Base-by-base conservation (phyloP, 148 eudicot species). In the Silene latifolia region DNA sequence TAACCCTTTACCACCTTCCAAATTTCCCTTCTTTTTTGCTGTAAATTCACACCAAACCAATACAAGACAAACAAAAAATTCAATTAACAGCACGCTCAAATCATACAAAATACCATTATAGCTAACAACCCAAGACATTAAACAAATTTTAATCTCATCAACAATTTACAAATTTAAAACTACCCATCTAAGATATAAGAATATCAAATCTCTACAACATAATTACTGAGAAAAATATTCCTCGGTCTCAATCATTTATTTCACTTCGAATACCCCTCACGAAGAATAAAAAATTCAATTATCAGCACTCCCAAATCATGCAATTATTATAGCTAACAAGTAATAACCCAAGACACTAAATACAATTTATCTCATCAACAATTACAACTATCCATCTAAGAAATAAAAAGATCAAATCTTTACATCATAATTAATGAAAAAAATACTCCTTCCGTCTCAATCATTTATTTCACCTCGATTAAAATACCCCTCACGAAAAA, bases 21-120 rank as follows among this genome's bases (percentile, higher is more conserved):
- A 48, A 66, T 77, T 80, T 76, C 67, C 80, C 77, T 85, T 85
- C 77, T 85, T 85, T 64, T 84, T 85, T 29, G 89, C 98, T 96
- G 91, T 77, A 87, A 80, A 77, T 79, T 46, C 69, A 65, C 69
- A 65, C 20, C 69, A n/a, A 65, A 47, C 69, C 29, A 61, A 60
- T 39, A 58, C 8, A 58, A n/a, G 21, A 19, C 46, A 35, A 35
- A 65, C 18, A 65, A 32, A 5, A 32, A 64, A n/a, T 64, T 14
- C 32, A 62, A 3, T 25, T 62, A 61, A 21, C 18, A 62, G 35
- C 66, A 62, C 32, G 8, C 4, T 51, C 17, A 51, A 51, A 51
- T 51, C 56, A 51, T 51, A 15, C 15, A 39, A 39, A 39, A 39
- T 39, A 39, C 44, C 44, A 39, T 39, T 39, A 51, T 51, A 51